These are phyloP conservation scores for Paramecium biaurelia DNA, from an alignment of 73 alveolate genomes.

Conservation along the genomic window DNA sequence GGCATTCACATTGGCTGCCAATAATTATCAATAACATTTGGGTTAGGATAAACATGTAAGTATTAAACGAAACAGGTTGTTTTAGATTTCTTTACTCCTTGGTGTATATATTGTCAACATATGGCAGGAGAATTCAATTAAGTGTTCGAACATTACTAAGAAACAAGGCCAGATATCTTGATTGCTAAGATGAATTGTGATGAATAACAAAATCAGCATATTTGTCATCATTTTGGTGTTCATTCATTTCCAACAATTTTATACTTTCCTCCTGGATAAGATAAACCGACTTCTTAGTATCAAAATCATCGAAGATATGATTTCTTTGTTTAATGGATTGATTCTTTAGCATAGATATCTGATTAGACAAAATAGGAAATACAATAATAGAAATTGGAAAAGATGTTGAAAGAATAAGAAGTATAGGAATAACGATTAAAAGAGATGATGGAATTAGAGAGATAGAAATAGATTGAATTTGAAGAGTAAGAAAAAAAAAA, in stretches of 20 bases:
- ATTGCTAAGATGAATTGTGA: constrained; percentile 47
- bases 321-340: constrained; percentile 4
- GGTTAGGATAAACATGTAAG: neutral
- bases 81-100: constrained; percentile 24
- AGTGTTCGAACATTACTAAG: neutral
- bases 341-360: neutral
- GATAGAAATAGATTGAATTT: neutral
- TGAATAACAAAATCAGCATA: neutral
- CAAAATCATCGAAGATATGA: neutral
- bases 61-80: neutral
- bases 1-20: neutral
- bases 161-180: constrained; percentile 10
- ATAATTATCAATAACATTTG: neutral
- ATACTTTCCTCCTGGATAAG: neutral
- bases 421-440: neutral
- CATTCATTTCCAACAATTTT: constrained; percentile 30
- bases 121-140: constrained; percentile 28
- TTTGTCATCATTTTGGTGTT: neutral
- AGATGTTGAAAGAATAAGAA: neutral
- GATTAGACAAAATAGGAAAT: neutral
- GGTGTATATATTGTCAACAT: constrained; percentile 45
- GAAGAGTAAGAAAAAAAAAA: neutral
- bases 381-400: neutral
- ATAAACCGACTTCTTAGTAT: neutral
- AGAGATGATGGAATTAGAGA: neutral